phyloP scores from a whole-genome alignment of 1,284 basidiomycete species.

The Abortiporus biennis region DNA sequence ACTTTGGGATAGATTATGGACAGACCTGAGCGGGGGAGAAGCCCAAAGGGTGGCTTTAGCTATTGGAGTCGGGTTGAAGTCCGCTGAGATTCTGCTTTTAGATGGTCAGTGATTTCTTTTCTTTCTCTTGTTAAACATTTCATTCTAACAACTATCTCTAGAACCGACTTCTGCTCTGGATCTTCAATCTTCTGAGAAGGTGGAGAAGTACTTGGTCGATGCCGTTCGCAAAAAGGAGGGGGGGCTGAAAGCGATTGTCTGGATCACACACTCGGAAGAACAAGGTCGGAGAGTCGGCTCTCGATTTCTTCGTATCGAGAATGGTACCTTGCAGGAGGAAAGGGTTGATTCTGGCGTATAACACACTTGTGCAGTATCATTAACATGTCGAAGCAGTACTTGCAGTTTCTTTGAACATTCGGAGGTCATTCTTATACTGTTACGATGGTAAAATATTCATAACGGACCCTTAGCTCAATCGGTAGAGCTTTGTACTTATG shows the following conservation, averaged over 20 bases:
- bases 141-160: constrained; percentile 22
- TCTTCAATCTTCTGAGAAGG: constrained; percentile 51
- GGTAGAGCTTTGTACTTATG: constrained; percentile 46
- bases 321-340: constrained; percentile 43
- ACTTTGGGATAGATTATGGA: constrained; percentile 77
- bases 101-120: constrained; percentile 52
- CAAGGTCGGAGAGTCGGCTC: constrained; percentile 73
- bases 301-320: constrained; percentile 51
- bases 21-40: constrained; percentile 77
- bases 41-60: constrained; percentile 77
- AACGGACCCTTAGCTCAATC: constrained; percentile 41
- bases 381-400: too few relatives aligned
- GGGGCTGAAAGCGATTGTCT: constrained; percentile 67
- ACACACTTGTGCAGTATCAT: not conserved
- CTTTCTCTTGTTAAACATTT: not conserved
- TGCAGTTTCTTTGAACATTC: too few relatives aligned
- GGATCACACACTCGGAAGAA: constrained; percentile 85
- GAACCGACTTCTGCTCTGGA: constrained; percentile 88
- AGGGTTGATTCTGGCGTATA: constrained; percentile 13
- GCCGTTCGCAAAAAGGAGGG: constrained; percentile 43
- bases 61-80: constrained; percentile 63
- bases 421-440: too few relatives aligned
- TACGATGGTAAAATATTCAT: not conserved
- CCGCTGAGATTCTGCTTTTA: constrained; percentile 75
- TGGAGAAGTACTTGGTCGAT: constrained; percentile 57